Evolutionary conservation across 164 flowering plant genomes (phyloP).

Genomic region (Chloranthus sessilifolius): DNA sequence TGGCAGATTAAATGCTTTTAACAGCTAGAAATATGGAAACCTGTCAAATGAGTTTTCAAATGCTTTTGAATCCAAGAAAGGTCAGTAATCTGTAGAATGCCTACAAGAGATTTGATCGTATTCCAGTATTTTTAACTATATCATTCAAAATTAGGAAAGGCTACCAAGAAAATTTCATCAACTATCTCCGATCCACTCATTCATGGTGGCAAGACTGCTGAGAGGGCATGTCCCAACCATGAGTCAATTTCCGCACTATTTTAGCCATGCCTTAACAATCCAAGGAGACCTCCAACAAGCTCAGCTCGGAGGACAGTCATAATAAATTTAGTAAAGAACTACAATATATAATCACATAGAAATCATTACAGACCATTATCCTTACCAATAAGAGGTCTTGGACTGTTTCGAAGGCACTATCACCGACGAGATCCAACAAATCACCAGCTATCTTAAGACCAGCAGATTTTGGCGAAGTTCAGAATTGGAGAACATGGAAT

Average conservation of each 20-base stretch:
- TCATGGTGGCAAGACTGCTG: background rate
- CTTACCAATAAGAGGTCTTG: conserved; percentile 84
- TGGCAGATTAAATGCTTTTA: background rate
- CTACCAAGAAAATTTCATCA: too few relatives aligned
- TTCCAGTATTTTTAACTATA: too few relatives aligned
- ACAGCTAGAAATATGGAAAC: background rate
- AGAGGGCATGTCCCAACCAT: background rate
- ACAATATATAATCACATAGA: background rate
- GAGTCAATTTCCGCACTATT: background rate
- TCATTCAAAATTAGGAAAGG: too few relatives aligned
- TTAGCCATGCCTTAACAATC: conserved; percentile 1
- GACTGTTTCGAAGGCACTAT: conserved; percentile 79
- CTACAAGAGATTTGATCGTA: too few relatives aligned
- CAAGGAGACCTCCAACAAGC: too few relatives aligned
- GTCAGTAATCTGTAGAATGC: too few relatives aligned
- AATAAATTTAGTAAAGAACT: too few relatives aligned
- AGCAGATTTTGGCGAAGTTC: background rate
- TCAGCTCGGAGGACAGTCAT: too few relatives aligned
- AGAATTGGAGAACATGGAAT: background rate
- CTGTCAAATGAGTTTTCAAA: conserved; percentile 3
- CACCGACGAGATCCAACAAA: conserved; percentile 91
- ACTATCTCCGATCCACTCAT: background rate
- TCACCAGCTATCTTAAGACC: conserved; percentile 83
- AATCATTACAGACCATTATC: background rate
- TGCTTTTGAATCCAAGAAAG: background rate